Percentiles rank a stretch among this genome's conserved stretches.
Conservation (phyloP, 495 filamentous ascomycete species). For the Chaetomium cochliodes region DNA sequence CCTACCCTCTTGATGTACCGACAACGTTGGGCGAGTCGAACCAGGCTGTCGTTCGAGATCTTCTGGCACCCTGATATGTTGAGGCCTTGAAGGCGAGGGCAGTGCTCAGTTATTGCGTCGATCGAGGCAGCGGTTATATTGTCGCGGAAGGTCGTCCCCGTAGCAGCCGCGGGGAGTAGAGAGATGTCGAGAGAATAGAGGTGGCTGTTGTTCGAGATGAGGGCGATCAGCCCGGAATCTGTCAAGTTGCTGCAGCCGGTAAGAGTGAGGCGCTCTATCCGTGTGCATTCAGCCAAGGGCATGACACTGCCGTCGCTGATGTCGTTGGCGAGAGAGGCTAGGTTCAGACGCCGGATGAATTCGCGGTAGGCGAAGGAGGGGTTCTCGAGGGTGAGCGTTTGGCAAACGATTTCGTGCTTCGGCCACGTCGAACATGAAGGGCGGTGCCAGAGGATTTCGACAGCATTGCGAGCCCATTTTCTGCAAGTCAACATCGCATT, state of each 20-base stretch:
- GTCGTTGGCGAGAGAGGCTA: conserved; percentile 69
- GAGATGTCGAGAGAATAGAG: conserved; percentile 92
- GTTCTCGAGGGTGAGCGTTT: conserved; percentile 63
- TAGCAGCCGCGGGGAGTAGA: conserved; percentile 45
- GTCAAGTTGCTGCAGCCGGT: conserved; percentile 85
- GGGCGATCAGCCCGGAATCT: conserved; percentile 74
- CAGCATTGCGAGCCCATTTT: conserved; percentile 87
- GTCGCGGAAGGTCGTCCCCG: conserved; percentile 26
- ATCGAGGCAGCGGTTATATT: conserved; percentile 83
- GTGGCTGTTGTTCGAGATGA: conserved; percentile 75
- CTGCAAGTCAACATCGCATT: conserved; percentile 91
- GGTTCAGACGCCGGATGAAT: conserved; percentile 86
- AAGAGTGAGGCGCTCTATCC: conserved; percentile 89
- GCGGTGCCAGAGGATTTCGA: conserved; percentile 92
- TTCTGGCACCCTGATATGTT: conserved; percentile 86
- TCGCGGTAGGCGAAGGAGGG: conserved; percentile 83
- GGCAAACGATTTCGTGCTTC: conserved; percentile 72
- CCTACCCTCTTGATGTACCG: conserved; percentile 82
- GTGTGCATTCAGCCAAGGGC: conserved; percentile 79
- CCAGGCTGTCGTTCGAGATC: conserved; percentile 81
- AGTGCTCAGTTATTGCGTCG: conserved; percentile 74
- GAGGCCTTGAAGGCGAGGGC: conserved; percentile 81
- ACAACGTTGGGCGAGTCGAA: conserved; percentile 78
- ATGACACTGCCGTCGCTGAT: conserved; percentile 88
- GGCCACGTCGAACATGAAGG: conserved; percentile 84